Base-by-base conservation (phyloP, 2,329 filamentous ascomycete genomes). In the Penicillium oxalicum region DNA sequence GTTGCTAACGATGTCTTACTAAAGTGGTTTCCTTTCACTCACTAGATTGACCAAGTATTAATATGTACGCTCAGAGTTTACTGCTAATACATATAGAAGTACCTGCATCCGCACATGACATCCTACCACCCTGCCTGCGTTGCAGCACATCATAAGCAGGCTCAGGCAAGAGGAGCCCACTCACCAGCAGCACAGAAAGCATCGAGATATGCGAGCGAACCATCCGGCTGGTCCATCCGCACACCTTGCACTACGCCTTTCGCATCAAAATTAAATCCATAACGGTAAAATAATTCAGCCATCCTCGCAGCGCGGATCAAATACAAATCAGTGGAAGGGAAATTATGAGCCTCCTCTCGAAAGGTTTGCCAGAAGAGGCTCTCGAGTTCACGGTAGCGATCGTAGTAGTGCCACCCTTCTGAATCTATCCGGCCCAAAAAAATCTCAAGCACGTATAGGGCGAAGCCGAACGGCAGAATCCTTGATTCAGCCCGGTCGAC, bases 401-500 rank as follows among this genome's bases (percentile, higher is more conserved):
- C 47, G 43, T 49, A 44, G 45, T 54, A 56, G 38, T 52, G 47
- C 47, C 49, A 54, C 43, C 50, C 51, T 26, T 48, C 18, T 45
- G 52, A 54, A 51, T 55, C 45, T 47, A 58, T 55, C 33, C 35
- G 13, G 35, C 54, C 56, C 1, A 58, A 36, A 36, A 51, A 4
- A 42, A 51, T 51, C 45, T 54, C 40, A 45, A 58, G 42, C 40
- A 53, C 51, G n/a, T 53, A 63, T 18, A 63, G 50, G 9, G 56
- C 46, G 18, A 64, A 57, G n/a, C 61, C 60, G 35, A 61, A 58
- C 2, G 56, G 54, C 12, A 58, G 45, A 45, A 60, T 50, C 35
- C 50, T 55, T 44, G 56, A 42, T 42, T 60, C 54, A 24, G 55
- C 52, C 56, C 53, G 60, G 44, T 62, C 56, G n/a, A 62, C 40